Evolutionary conservation across 345 rosid species (phyloP), one percentile per base, ranked within the genome.

Genomic region (Citropsis articulata): DNA sequence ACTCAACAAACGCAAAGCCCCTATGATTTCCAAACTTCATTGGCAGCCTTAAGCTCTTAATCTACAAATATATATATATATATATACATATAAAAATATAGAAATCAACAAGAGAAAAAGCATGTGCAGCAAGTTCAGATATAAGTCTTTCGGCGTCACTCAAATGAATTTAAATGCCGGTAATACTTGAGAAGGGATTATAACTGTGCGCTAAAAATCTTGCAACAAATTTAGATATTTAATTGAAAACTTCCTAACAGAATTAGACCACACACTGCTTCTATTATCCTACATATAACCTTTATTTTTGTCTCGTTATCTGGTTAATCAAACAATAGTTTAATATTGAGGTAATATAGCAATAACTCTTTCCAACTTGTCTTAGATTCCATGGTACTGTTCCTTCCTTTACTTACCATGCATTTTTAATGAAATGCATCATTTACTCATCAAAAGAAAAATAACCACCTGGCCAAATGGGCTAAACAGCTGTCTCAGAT

Each of bases 1-100:
- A 94, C 84, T 94, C 98, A 71, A 96, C 92, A 66, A 94, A 94
- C 8, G 93, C 98, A 84, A 82, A 96, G 40, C 99, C 99, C 70
- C 97, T 88, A 73, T 83, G 94, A 83, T 82, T 87, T 83, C 92
- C 93, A 69, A 89, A 88, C 71, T 89, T 94, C 93, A 82, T 91
- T 22, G 99, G 99, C 79, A 92, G 82, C 83, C 99, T 84, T 76
- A 96, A 75, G 83, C 98, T 89, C 89, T 94, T 96, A 79, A 96
- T 82, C 99, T 92, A 87, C 69, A 76, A 45, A 38, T 1, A 78
- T 45, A 33, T 78, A 64, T 13, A 78, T 45, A 33, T 78, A 64
- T 13, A 38, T 1, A 78, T 45, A 33, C 77, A 64, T 13, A 78
- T 71, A 13, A 60, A 57, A 68, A 77, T 5, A 9, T 4, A 7